phyloP scores from a whole-genome alignment of 176 grass and related monocot species.

The Zizania latifolia region DNA sequence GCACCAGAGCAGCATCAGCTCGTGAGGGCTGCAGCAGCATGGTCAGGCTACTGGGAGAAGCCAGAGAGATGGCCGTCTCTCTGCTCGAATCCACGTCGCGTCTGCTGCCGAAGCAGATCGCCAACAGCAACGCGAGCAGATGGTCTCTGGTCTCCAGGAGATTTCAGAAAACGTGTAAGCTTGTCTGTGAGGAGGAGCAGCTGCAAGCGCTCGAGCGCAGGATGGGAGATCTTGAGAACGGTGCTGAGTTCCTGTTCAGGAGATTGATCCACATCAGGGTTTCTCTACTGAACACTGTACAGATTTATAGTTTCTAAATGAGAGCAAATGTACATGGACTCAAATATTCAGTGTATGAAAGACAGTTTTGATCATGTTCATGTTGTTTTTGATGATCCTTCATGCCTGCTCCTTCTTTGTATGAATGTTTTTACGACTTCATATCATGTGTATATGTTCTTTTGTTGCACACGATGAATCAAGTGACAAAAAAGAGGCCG shows the following conservation, averaged over 20 bases:
- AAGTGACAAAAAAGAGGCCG: background rate
- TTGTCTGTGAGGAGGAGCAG: slow-evolving; percentile 31
- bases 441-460: background rate
- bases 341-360: background rate
- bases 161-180: slow-evolving; percentile 33
- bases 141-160: slow-evolving; percentile 44
- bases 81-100: slow-evolving; percentile 14
- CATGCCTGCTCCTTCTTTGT: background rate
- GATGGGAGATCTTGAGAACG: slow-evolving; percentile 30
- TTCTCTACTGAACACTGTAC: slow-evolving; percentile 42
- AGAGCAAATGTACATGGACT: background rate
- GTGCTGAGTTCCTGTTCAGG: slow-evolving; percentile 24
- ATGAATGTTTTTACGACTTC: background rate
- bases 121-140: background rate
- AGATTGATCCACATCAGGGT: slow-evolving; percentile 45
- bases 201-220: slow-evolving; percentile 34
- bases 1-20: background rate
- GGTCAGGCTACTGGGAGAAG: slow-evolving; percentile 22
- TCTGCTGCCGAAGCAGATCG: slow-evolving; percentile 27
- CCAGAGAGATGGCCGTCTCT: slow-evolving; percentile 16
- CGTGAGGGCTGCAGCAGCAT: slow-evolving; percentile 8
- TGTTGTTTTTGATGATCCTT: background rate
- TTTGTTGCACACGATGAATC: background rate
- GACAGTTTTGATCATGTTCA: slow-evolving; percentile 9
- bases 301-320: background rate